Conservation (phyloP, 2,329 filamentous ascomycete species). For the Pseudogymnoascus sp. region DNA sequence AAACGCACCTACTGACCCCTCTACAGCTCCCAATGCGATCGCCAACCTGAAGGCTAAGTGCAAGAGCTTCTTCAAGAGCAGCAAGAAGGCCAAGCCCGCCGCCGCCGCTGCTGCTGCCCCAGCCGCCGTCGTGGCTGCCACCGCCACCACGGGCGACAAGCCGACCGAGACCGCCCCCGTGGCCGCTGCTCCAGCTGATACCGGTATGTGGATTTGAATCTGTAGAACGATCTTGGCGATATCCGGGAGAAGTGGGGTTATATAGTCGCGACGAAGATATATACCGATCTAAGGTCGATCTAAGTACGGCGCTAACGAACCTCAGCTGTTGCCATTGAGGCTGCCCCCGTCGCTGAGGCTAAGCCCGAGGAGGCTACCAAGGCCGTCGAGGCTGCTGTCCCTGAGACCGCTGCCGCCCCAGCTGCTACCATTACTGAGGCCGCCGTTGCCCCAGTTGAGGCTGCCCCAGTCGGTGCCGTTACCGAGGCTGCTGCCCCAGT, state of each 20-base stretch:
- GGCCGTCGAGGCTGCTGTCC: not conserved
- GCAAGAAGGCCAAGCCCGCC: constrained; percentile 20
- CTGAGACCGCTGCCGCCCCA: constrained; percentile 9
- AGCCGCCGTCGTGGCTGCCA: constrained; percentile 8
- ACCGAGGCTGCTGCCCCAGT: constrained; percentile 7
- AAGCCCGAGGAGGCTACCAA: not conserved
- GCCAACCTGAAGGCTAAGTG: constrained; percentile 24
- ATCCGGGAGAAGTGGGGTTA: not conserved
- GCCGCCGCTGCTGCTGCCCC: constrained; percentile 10
- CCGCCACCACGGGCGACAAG: not conserved
- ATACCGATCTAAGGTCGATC: not conserved
- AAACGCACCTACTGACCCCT: not conserved
- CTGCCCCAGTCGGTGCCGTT: constrained; percentile 13
- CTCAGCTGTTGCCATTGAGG: not conserved
- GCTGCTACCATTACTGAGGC: not conserved
- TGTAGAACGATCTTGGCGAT: not conserved
- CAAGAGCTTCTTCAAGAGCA: constrained; percentile 23
- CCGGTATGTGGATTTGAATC: not conserved
- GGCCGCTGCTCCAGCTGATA: not conserved
- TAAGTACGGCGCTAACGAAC: not conserved
- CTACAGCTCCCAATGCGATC: constrained; percentile 25
- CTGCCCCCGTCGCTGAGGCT: not conserved
- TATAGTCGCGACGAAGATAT: not conserved
- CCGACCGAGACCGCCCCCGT: not conserved
- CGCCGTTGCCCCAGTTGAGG: not conserved